Conservation (phyloP, 2,329 filamentous ascomycete species). For the Stachybotrys elegans region DNA sequence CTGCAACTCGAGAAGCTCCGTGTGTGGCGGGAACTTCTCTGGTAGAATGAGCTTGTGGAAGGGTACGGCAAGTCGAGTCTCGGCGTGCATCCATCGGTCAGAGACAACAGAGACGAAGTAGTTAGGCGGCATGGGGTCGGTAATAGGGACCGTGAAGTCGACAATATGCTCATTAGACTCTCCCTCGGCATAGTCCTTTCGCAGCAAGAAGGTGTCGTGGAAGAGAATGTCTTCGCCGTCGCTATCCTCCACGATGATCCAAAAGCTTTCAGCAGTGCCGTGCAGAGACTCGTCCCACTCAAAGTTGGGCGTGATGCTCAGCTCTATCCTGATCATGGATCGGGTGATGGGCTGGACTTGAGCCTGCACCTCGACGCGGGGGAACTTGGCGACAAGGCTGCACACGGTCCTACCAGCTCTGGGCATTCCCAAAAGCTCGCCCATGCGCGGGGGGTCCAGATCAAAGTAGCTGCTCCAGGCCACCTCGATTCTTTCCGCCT, state of each 20-base stretch:
- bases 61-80: slow-evolving; percentile 86
- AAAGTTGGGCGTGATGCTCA: slow-evolving; percentile 91
- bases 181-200: slow-evolving; percentile 78
- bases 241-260: slow-evolving; percentile 95
- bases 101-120: slow-evolving; percentile 96
- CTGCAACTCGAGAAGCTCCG: slow-evolving; percentile 85
- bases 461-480: slow-evolving; percentile 94
- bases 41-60: slow-evolving; percentile 94
- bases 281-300: slow-evolving; percentile 91
- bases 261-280: slow-evolving; percentile 85
- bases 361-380: slow-evolving; percentile 85
- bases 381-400: slow-evolving; percentile 84
- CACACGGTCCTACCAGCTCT: slow-evolving; percentile 84
- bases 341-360: slow-evolving; percentile 93
- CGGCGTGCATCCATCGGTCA: slow-evolving; percentile 97
- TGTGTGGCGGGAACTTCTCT: slow-evolving; percentile 93
- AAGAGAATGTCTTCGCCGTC: slow-evolving; percentile 95
- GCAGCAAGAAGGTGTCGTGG: slow-evolving; percentile 89
- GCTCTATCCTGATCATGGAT: slow-evolving; percentile 84
- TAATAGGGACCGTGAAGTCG: slow-evolving; percentile 94
- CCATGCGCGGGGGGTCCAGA: slow-evolving; percentile 92
- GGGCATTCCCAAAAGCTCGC: slow-evolving; percentile 85
- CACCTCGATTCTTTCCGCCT: slow-evolving; percentile 91
- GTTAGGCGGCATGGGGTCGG: slow-evolving; percentile 96
- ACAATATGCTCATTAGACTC: slow-evolving; percentile 92